These are phyloP conservation scores for Hibiscus syriacus DNA, from an alignment of 345 rosid genomes.

Conservation along the genomic window DNA sequence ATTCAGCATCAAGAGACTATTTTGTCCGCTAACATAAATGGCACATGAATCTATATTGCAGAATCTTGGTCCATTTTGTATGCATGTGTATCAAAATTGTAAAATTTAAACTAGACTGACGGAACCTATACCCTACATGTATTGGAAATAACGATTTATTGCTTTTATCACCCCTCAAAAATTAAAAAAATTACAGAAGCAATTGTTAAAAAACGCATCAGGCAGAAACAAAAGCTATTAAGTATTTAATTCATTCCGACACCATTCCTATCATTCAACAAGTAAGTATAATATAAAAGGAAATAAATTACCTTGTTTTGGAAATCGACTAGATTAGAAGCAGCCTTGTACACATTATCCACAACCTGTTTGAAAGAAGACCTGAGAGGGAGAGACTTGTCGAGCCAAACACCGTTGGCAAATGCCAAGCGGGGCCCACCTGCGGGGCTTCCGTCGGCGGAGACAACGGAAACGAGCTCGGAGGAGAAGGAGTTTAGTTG, in stretches of 20 bases:
- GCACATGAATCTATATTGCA: no score
- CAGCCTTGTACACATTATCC: slow-evolving; percentile 49
- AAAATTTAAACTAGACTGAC: no score
- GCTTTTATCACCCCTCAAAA: no score
- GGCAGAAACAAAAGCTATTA: no score
- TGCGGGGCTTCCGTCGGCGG: slow-evolving; percentile 53
- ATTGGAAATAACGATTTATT: no score
- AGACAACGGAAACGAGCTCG: slow-evolving; percentile 52
- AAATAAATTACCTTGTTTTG: slow-evolving; percentile 44
- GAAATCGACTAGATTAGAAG: slow-evolving; percentile 57
- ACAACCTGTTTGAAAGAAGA: slow-evolving; percentile 47
- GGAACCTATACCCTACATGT: no score
- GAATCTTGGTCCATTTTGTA: no score
- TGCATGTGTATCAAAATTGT: no score
- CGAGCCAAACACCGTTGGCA: slow-evolving; percentile 67
- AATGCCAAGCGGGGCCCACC: slow-evolving; percentile 63
- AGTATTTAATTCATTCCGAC: neutral
- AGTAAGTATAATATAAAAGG: neutral
- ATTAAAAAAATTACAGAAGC: no score
- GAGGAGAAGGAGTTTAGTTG: slow-evolving; percentile 49
- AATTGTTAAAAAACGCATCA: no score
- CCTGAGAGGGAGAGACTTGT: slow-evolving; percentile 50
- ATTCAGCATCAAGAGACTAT: no score
- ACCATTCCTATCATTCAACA: neutral
- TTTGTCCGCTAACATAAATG: no score